Evolutionary conservation across 2,329 filamentous ascomycete genomes (phyloP), one percentile per base, ranked within the genome.

Genomic region (Aspergillus fumigatiaffinis): DNA sequence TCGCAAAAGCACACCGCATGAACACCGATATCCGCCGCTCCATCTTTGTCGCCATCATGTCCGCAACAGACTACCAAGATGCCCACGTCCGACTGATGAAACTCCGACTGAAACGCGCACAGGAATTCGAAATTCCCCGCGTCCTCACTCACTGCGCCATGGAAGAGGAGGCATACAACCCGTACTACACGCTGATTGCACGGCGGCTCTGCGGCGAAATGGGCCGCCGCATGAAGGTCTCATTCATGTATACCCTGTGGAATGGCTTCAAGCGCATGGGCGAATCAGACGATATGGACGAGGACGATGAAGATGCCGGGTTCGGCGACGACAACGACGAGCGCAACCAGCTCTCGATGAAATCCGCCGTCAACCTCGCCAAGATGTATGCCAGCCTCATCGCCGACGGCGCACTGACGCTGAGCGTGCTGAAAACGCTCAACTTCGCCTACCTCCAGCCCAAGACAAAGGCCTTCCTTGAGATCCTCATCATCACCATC

Each of bases 21-120:
- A 94, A 91, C 70, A 96, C 91, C 0, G 87, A 91, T 57, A 83
- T 94, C 21, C 88, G 92, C 49, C 86, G 91, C 53, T 90, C 91
- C n/a, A 96, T 99, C 58, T 99, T 99, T 73, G 84, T 95, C 35
- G 87, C 92, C 4, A 87, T 99, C 58, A 89, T 97, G 80, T 92
- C 90, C 10, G 90, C 91, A 1, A 84, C 84, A 9, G 91, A 96
- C 70, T 91, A 84, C 71, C 87, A 92, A 64, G 91, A 97, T 67
- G 94, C 92, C 0, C 87, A 92, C 65, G 77, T 87, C 9, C 88
- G 92, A 20, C 80, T 97, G 7, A 79, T 87, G 58, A 95, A 95
- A 70, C 84, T 99, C 9, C 87, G 87, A 38, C 81, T 99, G 50
- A 97, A 94, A 76, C 90, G 87, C 64, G 85, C 90, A 20, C 92